Evolutionary conservation across 2,329 filamentous ascomycete genomes (phyloP).

Genomic region (Raffaelea albimanens): DNA sequence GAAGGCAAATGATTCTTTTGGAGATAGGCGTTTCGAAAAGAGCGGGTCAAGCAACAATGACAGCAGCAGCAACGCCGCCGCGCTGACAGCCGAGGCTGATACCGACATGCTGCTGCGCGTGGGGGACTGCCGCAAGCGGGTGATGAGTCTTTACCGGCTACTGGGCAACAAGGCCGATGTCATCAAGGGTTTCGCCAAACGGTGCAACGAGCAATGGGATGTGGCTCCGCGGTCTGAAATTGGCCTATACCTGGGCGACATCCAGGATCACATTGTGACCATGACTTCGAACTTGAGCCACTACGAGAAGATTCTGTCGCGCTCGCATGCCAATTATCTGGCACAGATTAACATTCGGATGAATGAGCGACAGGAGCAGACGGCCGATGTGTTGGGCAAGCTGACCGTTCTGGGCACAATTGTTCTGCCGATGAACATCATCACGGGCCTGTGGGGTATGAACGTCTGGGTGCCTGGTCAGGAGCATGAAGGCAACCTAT

Average conservation of each 20-base stretch:
- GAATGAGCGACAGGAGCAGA: slow-evolving; percentile 96
- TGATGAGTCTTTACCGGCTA: slow-evolving; percentile 89
- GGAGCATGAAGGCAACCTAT: slow-evolving; percentile 62
- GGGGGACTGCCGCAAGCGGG: slow-evolving; percentile 90
- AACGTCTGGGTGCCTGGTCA: slow-evolving; percentile 95
- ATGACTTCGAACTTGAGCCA: slow-evolving; percentile 96
- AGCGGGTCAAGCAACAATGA: background rate
- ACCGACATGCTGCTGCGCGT: slow-evolving; percentile 76
- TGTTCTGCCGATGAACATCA: slow-evolving; percentile 97
- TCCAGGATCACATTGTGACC: slow-evolving; percentile 97
- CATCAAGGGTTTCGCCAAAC: slow-evolving; percentile 97
- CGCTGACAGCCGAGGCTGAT: slow-evolving; percentile 10
- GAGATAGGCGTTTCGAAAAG: slow-evolving; percentile 6
- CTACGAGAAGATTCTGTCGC: slow-evolving; percentile 88
- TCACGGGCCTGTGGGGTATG: slow-evolving; percentile 98
- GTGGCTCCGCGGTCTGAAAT: slow-evolving; percentile 92
- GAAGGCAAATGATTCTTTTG: slow-evolving; percentile 21
- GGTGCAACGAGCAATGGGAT: slow-evolving; percentile 97
- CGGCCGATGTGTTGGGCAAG: slow-evolving; percentile 87
- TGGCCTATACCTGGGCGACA: slow-evolving; percentile 94
- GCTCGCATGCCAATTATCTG: slow-evolving; percentile 94
- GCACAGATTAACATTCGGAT: slow-evolving; percentile 98
- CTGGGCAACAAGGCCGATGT: slow-evolving; percentile 97
- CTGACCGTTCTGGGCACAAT: slow-evolving; percentile 95
- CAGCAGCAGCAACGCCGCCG: background rate